A percentile compares a stretch with the other conserved stretches of the same genome.
phyloP scores from a whole-genome alignment of 73 alveolate genomes.

The Tetrahymena malaccensis region DNA sequence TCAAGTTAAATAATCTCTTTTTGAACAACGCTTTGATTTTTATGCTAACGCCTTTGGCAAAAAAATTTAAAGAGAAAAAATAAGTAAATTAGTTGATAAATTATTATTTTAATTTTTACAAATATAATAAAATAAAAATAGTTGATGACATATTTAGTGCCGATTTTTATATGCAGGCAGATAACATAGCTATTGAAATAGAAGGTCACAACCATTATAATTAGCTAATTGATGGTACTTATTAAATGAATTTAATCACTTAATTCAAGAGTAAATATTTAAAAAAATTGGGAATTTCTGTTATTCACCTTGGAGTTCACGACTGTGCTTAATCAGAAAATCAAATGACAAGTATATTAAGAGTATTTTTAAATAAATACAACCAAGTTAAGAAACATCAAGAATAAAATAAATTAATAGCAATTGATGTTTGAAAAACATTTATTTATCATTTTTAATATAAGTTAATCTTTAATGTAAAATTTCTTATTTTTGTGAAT shows the following conservation, averaged over 20 bases:
- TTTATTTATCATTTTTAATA: neutral
- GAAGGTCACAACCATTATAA: neutral
- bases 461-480: neutral
- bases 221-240: neutral
- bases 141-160: neutral
- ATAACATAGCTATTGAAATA: neutral
- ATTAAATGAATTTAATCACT: neutral
- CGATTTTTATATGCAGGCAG: neutral
- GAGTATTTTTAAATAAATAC: neutral
- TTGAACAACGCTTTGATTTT: neutral
- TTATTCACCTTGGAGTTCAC: neutral
- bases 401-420: neutral
- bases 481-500: no score
- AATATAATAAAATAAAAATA: neutral
- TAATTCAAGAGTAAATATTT: neutral
- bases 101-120: neutral
- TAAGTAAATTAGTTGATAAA: neutral
- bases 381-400: neutral
- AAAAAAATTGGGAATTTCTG: neutral
- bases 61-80: neutral
- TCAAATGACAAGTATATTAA: neutral
- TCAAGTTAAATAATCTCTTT: neutral
- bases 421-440: neutral
- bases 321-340: neutral
- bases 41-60: neutral